Base-by-base conservation (phyloP, 1,139 yeast genomes). In the Saccharomyces hybrid region DNA sequence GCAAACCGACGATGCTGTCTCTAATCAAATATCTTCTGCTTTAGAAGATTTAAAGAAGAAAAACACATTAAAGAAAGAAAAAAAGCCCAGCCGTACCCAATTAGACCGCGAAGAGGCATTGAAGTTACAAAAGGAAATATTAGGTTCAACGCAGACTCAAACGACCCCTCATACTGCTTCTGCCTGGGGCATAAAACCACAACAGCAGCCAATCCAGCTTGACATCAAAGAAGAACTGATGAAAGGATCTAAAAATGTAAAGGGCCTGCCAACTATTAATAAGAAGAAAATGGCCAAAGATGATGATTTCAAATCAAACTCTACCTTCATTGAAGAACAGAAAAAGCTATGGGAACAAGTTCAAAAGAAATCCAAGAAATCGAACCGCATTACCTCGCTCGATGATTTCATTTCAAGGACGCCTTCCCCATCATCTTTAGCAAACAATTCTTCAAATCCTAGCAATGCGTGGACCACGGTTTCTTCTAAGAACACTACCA, bases 401-500 rank as follows among this genome's bases (percentile, higher is more conserved):
- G 44, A 38, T 38, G 44, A 38, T 38, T 38, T 38, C 12, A 19
- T 38, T 19, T 38, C 44, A 19, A 19, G 44, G 12, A 38, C 44
- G 11, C 44, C 44, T 19, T 44, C 49, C 16, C 27, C 47, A 31
- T 31, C 34, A 11, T 27, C 48, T n/a, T 31, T 27, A 24, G 11
- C 19, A 19, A 6, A n/a, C 8, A 49, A 34, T 31, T 27, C 38
- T 2, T 46, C 48, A n/a, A 27, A 26, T n/a, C 5, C 31, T 24
- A 46, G 16, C 11, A 56, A 57, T 38, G 64, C 62, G 21, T 68
- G 71, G 70, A 68, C 68, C 11, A 66, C 68, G 6, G 66, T 68
- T 3, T 51, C 64, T 2, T 50, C 66, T 5, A 62, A 62, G 24
- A 53, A 60, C 3, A 42, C 47, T 2, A 41, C 54, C 16, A 41